These are phyloP conservation scores for Neurospora cerealis DNA, from an alignment of 495 filamentous ascomycete species.

Conservation along the genomic window DNA sequence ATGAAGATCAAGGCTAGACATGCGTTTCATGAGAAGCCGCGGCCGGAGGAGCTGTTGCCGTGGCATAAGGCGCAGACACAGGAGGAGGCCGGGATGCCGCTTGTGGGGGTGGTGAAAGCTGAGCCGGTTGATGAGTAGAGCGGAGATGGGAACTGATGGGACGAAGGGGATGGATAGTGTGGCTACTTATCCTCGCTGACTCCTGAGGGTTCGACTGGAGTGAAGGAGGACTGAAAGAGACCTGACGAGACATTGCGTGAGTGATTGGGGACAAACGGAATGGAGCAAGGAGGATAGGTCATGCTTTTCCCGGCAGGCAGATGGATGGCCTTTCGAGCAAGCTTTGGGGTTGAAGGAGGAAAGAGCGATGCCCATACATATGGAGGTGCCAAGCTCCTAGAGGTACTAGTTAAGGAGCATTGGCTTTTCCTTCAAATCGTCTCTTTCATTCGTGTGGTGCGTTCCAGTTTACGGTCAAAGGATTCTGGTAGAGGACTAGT, in stretches of 20 bases:
- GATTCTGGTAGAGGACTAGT: not conserved
- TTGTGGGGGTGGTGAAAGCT: not conserved
- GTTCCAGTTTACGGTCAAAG: not conserved
- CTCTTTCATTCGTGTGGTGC: no score
- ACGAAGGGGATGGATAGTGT: no score
- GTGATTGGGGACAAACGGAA: not conserved
- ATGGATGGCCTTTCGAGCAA: not conserved
- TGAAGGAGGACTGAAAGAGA: not conserved
- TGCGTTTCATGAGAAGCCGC: slow-evolving; percentile 15
- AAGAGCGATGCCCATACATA: not conserved
- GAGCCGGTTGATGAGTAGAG: slow-evolving; percentile 2
- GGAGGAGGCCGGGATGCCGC: not conserved
- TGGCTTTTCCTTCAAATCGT: no score
- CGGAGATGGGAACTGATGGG: not conserved
- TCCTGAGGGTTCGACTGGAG: not conserved
- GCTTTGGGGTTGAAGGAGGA: not conserved
- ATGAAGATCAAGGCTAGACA: slow-evolving; percentile 17
- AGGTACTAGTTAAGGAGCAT: not conserved
- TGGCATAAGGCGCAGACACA: not conserved
- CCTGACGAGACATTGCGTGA: not conserved
- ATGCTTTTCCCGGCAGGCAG: not conserved
- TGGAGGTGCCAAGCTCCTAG: not conserved
- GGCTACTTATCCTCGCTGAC: no score
- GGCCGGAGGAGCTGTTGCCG: not conserved
- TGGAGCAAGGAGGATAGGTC: not conserved